A percentile compares a stretch with the other conserved stretches of the same genome.
Conservation (phyloP, 1,284 basidiomycete species). For the Austroboletus rostrupii region DNA sequence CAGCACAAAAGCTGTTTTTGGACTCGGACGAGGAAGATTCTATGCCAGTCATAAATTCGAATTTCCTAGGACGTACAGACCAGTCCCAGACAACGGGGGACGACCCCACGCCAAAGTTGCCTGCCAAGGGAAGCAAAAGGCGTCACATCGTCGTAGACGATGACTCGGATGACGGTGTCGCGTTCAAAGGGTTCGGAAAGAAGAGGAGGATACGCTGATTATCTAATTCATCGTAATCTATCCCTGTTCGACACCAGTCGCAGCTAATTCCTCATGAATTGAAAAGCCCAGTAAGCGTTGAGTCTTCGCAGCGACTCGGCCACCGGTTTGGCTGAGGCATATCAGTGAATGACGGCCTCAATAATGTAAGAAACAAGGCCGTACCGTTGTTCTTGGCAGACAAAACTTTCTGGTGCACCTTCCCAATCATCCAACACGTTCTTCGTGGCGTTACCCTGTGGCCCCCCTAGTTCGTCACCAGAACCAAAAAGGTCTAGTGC, state of each 20-base stretch:
- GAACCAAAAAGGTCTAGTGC: slow-evolving; percentile 86
- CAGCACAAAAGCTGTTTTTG: slow-evolving; percentile 34
- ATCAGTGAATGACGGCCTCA: slow-evolving; percentile 3
- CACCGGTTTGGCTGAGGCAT: slow-evolving; percentile 69
- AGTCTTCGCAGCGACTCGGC: slow-evolving; percentile 87
- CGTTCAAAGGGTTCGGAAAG: slow-evolving; percentile 61
- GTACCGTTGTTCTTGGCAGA: slow-evolving; percentile 90
- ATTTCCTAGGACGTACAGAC: neutral
- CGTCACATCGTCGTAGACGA: slow-evolving; percentile 49
- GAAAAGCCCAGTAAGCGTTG: slow-evolving; percentile 85
- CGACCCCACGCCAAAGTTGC: neutral
- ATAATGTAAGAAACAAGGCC: too few species aligned
- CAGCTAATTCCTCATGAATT: slow-evolving; percentile 65
- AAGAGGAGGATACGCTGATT: slow-evolving; percentile 25
- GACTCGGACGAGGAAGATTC: slow-evolving; percentile 36
- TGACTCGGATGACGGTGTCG: slow-evolving; percentile 65
- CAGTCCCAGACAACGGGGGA: neutral
- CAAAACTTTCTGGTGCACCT: slow-evolving; percentile 90
- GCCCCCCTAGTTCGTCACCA: slow-evolving; percentile 52
- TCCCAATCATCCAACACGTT: slow-evolving; percentile 92
- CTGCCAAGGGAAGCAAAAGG: slow-evolving; percentile 31
- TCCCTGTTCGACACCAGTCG: neutral
- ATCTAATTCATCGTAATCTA: slow-evolving; percentile 9
- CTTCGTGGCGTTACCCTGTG: slow-evolving; percentile 49
- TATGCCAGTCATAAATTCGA: neutral